A percentile compares a stretch with the other conserved stretches of the same genome.
Evolutionary conservation across 2,329 filamentous ascomycete species (phyloP).

Genomic region (Lasiodiplodia gonubiensis): DNA sequence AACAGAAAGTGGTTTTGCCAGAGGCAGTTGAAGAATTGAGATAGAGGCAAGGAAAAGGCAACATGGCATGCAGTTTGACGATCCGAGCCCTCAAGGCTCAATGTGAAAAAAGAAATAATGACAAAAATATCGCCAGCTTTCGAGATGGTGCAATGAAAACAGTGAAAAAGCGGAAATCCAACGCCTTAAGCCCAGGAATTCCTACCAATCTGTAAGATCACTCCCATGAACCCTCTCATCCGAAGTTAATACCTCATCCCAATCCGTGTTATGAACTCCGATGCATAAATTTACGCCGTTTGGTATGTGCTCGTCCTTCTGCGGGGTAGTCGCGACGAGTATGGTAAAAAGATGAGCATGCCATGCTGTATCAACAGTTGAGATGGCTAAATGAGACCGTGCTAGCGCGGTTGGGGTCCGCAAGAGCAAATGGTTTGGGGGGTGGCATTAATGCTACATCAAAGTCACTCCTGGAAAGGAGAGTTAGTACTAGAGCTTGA

Average conservation of each 20-base stretch:
- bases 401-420: conserved; percentile 16
- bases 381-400: conserved; percentile 24
- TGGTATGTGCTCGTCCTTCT: background rate
- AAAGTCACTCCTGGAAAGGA: background rate
- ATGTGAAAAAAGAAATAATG: background rate
- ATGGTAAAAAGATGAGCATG: background rate
- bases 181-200: background rate
- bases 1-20: conserved; percentile 13
- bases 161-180: background rate
- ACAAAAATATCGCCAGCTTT: conserved; percentile 10
- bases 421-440: background rate
- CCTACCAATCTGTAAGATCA: background rate
- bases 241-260: background rate
- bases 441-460: conserved; percentile 11
- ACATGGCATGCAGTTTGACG: background rate
- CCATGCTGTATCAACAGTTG: conserved; percentile 14
- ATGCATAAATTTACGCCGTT: background rate
- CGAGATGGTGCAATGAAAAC: background rate
- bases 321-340: background rate
- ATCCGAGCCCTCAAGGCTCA: too few species aligned
- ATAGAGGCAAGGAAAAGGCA: background rate
- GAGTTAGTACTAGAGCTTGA: background rate
- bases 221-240: background rate
- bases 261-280: conserved; percentile 12
- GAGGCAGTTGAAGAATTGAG: background rate